These are phyloP conservation scores for Melampsora occidentalis DNA, from an alignment of 1,284 basidiomycete species.

Conservation along the genomic window DNA sequence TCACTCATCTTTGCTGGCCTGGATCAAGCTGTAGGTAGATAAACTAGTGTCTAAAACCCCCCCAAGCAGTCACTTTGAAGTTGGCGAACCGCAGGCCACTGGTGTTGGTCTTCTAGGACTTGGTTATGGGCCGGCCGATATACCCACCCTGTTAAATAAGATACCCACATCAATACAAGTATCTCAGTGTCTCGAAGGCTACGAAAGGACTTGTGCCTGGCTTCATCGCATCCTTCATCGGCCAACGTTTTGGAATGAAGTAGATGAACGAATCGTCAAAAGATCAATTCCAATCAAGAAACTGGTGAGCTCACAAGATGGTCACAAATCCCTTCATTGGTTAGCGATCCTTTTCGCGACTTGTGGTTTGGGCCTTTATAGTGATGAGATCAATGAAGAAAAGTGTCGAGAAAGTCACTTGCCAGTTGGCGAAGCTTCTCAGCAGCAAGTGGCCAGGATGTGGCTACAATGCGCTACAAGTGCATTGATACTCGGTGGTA, in stretches of 20 bases:
- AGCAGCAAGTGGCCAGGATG: conserved; percentile 2
- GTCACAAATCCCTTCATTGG: conserved; percentile 14
- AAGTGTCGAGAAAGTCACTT: conserved; percentile 6
- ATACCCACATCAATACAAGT: conserved; percentile 18
- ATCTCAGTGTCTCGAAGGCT: conserved; percentile 1
- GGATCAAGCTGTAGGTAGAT: too few species aligned
- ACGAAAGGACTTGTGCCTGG: conserved; percentile 15
- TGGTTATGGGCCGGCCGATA: conserved; percentile 6
- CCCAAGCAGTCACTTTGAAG: too few species aligned
- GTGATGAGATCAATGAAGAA: neutral
- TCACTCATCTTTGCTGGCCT: too few species aligned
- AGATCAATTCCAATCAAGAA: neutral
- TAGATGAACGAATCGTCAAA: neutral
- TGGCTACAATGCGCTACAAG: conserved; percentile 23
- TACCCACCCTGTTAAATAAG: conserved; percentile 2
- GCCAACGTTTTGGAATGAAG: conserved; percentile 20
- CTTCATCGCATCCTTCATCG: conserved; percentile 28
- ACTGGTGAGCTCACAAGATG: neutral
- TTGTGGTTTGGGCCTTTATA: conserved; percentile 28
- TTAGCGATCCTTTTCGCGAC: conserved; percentile 26
- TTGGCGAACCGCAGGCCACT: too few species aligned
- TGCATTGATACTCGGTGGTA: conserved; percentile 23
- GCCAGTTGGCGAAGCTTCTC: conserved; percentile 2
- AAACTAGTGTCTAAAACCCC: too few species aligned
- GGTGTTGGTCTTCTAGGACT: too few species aligned